phyloP scores from a whole-genome alignment of 2,329 filamentous ascomycete species.

The Drechmeria coniospora region DNA sequence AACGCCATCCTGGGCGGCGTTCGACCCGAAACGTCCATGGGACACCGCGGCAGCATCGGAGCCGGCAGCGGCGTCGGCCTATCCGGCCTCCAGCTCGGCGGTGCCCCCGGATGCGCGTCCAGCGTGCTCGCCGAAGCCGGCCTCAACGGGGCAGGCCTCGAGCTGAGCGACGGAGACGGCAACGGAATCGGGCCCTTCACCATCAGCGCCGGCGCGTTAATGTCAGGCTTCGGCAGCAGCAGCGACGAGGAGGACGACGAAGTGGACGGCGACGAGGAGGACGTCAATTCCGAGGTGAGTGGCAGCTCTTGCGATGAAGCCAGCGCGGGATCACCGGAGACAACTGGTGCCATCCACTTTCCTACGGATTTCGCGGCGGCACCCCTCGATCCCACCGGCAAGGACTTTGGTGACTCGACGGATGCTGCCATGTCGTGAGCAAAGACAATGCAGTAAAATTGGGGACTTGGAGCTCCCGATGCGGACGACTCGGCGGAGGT shows the following conservation, averaged over 20 bases:
- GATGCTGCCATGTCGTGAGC: no score
- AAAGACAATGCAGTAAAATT: no score
- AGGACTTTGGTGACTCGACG: no score
- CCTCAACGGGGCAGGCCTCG: slow-evolving; percentile 60
- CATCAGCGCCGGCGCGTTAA: slow-evolving; percentile 56
- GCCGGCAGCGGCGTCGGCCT: slow-evolving; percentile 32
- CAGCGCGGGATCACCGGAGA: slow-evolving; percentile 12
- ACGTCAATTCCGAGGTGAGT: slow-evolving; percentile 53
- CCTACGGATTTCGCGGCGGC: slow-evolving; percentile 17
- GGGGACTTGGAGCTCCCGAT: no score
- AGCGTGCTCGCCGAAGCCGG: slow-evolving; percentile 68
- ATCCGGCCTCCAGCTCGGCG: slow-evolving; percentile 27
- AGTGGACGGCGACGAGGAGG: slow-evolving; percentile 70
- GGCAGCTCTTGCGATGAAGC: slow-evolving; percentile 19
- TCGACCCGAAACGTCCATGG: slow-evolving; percentile 76
- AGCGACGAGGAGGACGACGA: slow-evolving; percentile 96
- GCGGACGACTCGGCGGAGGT: slow-evolving; percentile 13
- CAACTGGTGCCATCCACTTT: slow-evolving; percentile 11
- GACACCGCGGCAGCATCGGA: slow-evolving; percentile 51
- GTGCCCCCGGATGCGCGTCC: slow-evolving; percentile 29
- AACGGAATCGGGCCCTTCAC: slow-evolving; percentile 59
- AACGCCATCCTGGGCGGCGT: slow-evolving; percentile 97
- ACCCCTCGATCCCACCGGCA: slow-evolving; percentile 13
- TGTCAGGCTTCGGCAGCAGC: slow-evolving; percentile 86
- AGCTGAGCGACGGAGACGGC: slow-evolving; percentile 47